These are phyloP conservation scores for Trichoderma endophyticum DNA, from an alignment of 2,329 filamentous ascomycete species.

Conservation along the genomic window DNA sequence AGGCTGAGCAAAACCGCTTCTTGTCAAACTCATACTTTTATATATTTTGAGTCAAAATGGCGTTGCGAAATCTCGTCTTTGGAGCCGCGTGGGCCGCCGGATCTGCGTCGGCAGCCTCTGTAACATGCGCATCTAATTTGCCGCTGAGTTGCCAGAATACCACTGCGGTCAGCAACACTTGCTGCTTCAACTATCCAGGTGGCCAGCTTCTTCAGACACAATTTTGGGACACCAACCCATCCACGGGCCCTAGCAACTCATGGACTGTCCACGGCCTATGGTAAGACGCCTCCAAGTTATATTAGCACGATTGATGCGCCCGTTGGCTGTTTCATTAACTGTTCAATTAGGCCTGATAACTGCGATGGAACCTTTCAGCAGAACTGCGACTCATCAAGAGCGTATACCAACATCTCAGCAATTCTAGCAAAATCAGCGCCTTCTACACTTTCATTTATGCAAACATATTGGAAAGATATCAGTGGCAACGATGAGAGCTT, in stretches of 20 bases:
- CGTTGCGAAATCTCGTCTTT: not conserved
- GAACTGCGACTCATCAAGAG: slow-evolving; percentile 59
- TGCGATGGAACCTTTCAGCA: slow-evolving; percentile 69
- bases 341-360: slow-evolving; percentile 47
- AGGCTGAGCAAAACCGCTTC: not conserved
- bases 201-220: slow-evolving; percentile 71
- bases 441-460: slow-evolving; percentile 63
- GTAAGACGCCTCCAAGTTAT: slow-evolving; percentile 36
- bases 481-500: slow-evolving; percentile 60
- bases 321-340: not conserved
- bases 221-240: slow-evolving; percentile 69
- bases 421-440: slow-evolving; percentile 56
- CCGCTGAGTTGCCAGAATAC: slow-evolving; percentile 63
- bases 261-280: slow-evolving; percentile 73
- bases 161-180: slow-evolving; percentile 57
- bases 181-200: slow-evolving; percentile 67
- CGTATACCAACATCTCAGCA: slow-evolving; percentile 61
- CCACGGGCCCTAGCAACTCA: slow-evolving; percentile 59
- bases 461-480: slow-evolving; percentile 68
- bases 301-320: not conserved
- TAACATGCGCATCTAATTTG: not conserved
- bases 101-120: not conserved
- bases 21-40: not conserved
- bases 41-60: not conserved
- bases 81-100: not conserved